Conservation (phyloP, 23 red algal genomes). For the Gracilaria domingensis region DNA sequence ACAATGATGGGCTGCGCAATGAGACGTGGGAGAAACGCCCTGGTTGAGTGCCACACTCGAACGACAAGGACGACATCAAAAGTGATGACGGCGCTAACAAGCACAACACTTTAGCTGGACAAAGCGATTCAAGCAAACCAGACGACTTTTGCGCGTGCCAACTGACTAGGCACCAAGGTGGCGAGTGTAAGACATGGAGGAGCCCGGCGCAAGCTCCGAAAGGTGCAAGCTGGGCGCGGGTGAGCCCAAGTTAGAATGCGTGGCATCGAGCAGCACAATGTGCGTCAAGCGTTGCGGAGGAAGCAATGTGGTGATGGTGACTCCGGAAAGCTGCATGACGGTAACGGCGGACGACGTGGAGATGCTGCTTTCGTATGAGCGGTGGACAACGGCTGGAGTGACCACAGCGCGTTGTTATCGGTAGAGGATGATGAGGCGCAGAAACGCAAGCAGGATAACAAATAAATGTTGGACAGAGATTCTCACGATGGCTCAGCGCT, state of each 20-base stretch:
- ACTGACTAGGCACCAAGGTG: not conserved
- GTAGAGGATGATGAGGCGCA: too few relatives aligned
- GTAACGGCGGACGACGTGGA: not conserved
- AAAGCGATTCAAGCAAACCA: not conserved
- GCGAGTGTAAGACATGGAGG: conserved; percentile 30
- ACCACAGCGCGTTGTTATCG: too few relatives aligned
- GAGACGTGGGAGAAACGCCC: too few relatives aligned
- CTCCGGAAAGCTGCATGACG: not conserved
- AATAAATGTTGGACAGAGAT: too few relatives aligned
- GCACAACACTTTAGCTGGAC: not conserved
- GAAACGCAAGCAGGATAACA: too few relatives aligned
- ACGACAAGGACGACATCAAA: not conserved
- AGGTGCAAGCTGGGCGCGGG: conserved; percentile 3
- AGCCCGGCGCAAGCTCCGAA: not conserved
- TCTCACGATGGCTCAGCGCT: too few relatives aligned
- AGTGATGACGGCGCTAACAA: not conserved
- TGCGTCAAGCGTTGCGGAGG: not conserved
- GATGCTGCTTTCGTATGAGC: not conserved
- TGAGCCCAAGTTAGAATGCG: conserved; percentile 24
- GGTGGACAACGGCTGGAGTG: too few relatives aligned
- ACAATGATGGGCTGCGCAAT: too few relatives aligned
- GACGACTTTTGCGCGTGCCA: not conserved
- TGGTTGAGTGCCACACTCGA: too few relatives aligned
- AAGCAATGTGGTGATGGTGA: conserved; percentile 6
- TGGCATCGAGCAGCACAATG: not conserved